Evolutionary conservation across 2,329 filamentous ascomycete genomes (phyloP), one percentile per base, ranked within the genome.

Genomic region (Dactylonectria macrodidyma): DNA sequence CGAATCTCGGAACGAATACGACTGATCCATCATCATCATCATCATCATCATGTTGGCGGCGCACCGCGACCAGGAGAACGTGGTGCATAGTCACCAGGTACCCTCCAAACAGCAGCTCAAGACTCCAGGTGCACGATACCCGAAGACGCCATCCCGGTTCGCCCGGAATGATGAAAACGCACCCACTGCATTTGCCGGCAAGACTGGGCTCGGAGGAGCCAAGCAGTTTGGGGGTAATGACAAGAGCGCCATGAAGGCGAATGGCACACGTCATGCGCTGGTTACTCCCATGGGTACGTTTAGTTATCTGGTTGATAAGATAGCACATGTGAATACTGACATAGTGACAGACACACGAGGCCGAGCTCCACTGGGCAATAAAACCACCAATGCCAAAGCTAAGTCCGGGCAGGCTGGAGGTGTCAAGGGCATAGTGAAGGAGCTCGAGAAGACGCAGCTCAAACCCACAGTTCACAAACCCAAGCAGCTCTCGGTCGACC

Each of bases 311-410:
- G 19, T 22, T 34, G 26, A 30, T 4, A 55, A 24, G 41, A 41
- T 33, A n/a, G 44, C 44, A n/a, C 50, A 5, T 41, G 70, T 73
- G 52, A 76, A 46, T 56, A 50, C 30, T 50, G 30, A 48, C 33
- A 8, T 26, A 2, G 54, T 19, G 58, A 55, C 54, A 81, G 81
- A 74, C 12, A 76, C 77, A 33, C 90, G 90, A 66, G 91, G 86
- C 67, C 91, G 95, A 76, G 95, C 95, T 44, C 93, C 94, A 12
- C 84, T 99, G 55, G 95, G 95, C 38, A 92, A 94, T 86, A 99
- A 99, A 82, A 98, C 95, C 1, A 98, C 96, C 59, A 99, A 99
- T 81, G 94, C 93, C 61, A 98, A 97, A 84, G 88, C 91, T 67
- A 89, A 86, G 78, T 87, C 86, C 57, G 87, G 90, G 72, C 91